Conservation (phyloP, 2,329 filamentous ascomycete genomes). For the Colletotrichum karsti region DNA sequence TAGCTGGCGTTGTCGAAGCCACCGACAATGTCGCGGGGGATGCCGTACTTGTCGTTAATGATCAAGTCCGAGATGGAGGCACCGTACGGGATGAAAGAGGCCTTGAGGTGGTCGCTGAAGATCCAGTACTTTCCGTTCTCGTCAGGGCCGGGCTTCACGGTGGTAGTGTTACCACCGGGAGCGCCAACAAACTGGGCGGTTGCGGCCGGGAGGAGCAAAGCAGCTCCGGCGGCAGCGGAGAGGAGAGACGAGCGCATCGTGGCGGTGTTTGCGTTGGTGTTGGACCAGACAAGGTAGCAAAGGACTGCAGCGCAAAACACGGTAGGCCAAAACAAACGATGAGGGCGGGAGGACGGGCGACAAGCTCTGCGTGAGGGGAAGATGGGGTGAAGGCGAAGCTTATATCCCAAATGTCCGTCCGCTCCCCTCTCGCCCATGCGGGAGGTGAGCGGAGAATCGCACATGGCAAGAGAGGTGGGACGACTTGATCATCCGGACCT, state of each 20-base stretch:
- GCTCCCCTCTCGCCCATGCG: background rate
- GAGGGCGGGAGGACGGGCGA: constrained; percentile 5
- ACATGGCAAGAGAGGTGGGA: constrained; percentile 18
- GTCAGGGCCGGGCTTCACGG: constrained; percentile 52
- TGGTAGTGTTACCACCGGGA: constrained; percentile 30
- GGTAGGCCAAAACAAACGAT: constrained; percentile 9
- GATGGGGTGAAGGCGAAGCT: constrained; percentile 23
- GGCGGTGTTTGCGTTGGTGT: background rate
- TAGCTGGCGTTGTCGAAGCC: constrained; percentile 81
- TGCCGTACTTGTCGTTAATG: constrained; percentile 73
- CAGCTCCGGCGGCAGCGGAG: constrained; percentile 21
- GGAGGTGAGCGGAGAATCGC: constrained; percentile 4
- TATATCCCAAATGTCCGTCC: constrained; percentile 20
- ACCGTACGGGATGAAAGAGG: constrained; percentile 77
- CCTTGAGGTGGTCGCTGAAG: constrained; percentile 70
- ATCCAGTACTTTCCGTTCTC: constrained; percentile 77
- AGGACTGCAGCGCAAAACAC: constrained; percentile 13
- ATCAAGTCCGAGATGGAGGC: constrained; percentile 77
- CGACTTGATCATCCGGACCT: constrained; percentile 20
- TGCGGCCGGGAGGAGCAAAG: constrained; percentile 38
- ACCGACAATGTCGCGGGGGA: constrained; percentile 74
- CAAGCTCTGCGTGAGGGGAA: constrained; percentile 9
- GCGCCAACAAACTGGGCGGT: constrained; percentile 35
- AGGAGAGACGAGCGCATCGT: constrained; percentile 25
- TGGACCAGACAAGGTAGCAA: constrained; percentile 18